Base-by-base conservation (phyloP, 139 green algal genomes). In the Diplosphaera chodatii region DNA sequence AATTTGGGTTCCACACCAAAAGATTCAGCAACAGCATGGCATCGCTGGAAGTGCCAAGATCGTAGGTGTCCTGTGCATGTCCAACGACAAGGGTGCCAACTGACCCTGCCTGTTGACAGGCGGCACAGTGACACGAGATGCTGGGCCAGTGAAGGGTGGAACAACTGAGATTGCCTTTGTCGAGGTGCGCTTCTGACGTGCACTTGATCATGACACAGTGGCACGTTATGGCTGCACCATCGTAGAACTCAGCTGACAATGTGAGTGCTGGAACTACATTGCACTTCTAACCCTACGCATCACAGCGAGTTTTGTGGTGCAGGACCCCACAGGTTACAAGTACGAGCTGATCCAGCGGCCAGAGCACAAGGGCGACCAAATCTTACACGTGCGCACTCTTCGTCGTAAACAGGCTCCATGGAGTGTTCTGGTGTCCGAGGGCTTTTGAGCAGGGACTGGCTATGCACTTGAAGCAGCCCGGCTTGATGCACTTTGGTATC, bases 61-160 rank as follows among this genome's bases (percentile, higher is more conserved):
- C 10, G 13, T 48, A 13, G 37, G 10, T 48, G 37, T 13, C 37
- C 37, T 13, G 10, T 48, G 8, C 37, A 13, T 8, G 16, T 71
- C 66, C 0, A 59, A 23, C n/a, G 5, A 6, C 23, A 6, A 15
- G 21, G 0, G 21, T 55, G 32, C 32, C 8, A 15, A 23, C 15
- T 23, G 32, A 31, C 59, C 27, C 18, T 63, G 25, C 33, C 18
- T 28, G 23, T 64, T 30, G 23, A 15, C 59, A 87, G 79, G 79
- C 48, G 83, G 83, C 34, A 79, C 91, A 73, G 86, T 97, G 32
- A 88, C 86, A 0, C 75, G 92, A 1, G 90, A 96, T 70, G 75
- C 92, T 22, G 92, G 92, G 0, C 92, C 92, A 20, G 92, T 97
- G 28, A 97, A 97, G 81, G 92, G 92, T 29, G 92, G 92, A 55